A percentile compares a stretch with the other conserved stretches of the same genome.
Evolutionary conservation across 306 rosid species (phyloP).

Genomic region (Malus orientalis): DNA sequence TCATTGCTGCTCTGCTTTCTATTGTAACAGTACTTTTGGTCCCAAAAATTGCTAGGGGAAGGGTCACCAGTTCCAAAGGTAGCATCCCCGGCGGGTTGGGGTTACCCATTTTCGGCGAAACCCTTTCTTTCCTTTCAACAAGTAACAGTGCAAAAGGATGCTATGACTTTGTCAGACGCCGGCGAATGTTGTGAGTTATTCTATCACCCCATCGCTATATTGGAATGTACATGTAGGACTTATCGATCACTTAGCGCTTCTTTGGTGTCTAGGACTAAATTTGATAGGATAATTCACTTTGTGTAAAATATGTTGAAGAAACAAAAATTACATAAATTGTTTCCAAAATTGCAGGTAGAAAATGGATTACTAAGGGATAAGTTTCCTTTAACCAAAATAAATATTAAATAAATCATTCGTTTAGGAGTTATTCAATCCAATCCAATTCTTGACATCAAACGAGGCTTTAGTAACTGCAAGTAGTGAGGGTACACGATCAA

Average conservation of each 20-base stretch:
- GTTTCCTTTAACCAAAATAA: no score
- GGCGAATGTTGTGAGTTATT: slow-evolving; percentile 54
- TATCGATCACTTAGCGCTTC: no score
- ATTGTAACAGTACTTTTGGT: slow-evolving; percentile 32
- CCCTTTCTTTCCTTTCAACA: slow-evolving; percentile 65
- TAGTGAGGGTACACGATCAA: neutral
- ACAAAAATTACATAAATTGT: no score
- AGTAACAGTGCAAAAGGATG: slow-evolving; percentile 57
- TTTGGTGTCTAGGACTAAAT: no score
- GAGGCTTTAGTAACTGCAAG: no score
- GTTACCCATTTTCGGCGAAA: slow-evolving; percentile 60
- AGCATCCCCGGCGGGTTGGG: slow-evolving; percentile 56
- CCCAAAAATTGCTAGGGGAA: slow-evolving; percentile 36
- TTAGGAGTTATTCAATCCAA: no score
- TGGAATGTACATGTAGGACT: neutral
- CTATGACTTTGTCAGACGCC: slow-evolving; percentile 64
- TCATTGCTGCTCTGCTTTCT: slow-evolving; percentile 23
- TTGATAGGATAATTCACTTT: no score
- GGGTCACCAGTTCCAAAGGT: slow-evolving; percentile 11
- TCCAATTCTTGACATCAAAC: no score
- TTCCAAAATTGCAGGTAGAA: no score
- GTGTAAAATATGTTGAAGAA: no score
- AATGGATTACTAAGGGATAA: no score
- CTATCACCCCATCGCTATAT: neutral
- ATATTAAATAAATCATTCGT: no score